Evolutionary conservation across 306 rosid genomes (phyloP), one percentile per base, ranked within the genome.

Genomic region (Sicyos baderoa): DNA sequence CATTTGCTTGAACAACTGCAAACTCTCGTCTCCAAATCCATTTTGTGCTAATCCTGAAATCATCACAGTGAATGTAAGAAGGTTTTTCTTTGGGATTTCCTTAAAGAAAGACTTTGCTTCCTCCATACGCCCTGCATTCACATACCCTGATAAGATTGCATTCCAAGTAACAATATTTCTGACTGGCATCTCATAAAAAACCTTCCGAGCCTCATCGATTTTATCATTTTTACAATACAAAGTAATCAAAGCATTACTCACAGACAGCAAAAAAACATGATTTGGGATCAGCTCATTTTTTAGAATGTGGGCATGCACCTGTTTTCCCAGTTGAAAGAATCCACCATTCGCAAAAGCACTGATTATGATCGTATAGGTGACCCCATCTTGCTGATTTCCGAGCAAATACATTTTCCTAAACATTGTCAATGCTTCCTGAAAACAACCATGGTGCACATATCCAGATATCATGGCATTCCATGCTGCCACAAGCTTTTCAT

Each of bases 381-480:
- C 47, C 32, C 17, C 77, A 12, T 74, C 72, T 6, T 9, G 23
- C 22, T 64, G 42, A 53, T 65, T 40, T 44, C 66, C 63, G 1
- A 51, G 61, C 11, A 40, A 65, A 74, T 57, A 48, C 77, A 74
- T 74, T 27, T 74, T 74, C 47, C 77, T 53, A 9, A 44, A 64
- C 77, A 74, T 21, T 65, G 23, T 3, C 29, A 74, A 65, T 19
- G 77, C 72, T 65, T 74, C 77, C 12, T 21, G 57, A 16, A 52
- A 65, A 74, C 57, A 40, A 22, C 57, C 77, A 54, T 44, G 65
- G 12, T 65, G 72, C 47, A 74, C 66, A 64, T 74, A 74, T 22
- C 77, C 77, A 18, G 77, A 74, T 54, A 74, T 74, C 77, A 74
- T 65, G 51, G 77, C 72, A 65, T 74, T 74, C 72, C 77, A 74